Evolutionary conservation across 305 asterid genomes (phyloP).

Genomic region (Fraxinus xanthoxyloides): DNA sequence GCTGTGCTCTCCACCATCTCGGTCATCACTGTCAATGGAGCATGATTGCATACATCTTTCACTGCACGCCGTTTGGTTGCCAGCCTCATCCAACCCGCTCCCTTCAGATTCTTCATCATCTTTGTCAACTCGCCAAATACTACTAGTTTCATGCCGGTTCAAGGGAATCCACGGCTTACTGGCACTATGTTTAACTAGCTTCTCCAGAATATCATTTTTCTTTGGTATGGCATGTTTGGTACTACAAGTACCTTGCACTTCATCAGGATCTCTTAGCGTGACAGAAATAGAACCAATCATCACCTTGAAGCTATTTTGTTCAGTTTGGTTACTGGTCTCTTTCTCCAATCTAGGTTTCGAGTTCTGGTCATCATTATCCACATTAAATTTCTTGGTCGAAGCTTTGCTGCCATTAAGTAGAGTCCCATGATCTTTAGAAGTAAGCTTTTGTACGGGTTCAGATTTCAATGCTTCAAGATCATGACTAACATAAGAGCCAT

Average conservation of each 20-base stretch:
- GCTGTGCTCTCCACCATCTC: conserved; percentile 26
- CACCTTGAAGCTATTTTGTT: conserved; percentile 52
- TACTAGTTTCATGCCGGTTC: conserved; percentile 41
- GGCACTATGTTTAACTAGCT: conserved; percentile 30
- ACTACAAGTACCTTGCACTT: conserved; percentile 18
- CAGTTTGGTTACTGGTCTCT: conserved; percentile 28
- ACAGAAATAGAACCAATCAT: conserved; percentile 81
- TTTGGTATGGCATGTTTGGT: conserved; percentile 14
- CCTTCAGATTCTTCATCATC: conserved; percentile 28
- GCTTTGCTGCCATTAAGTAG: conserved; percentile 47
- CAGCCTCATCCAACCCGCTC: conserved; percentile 30
- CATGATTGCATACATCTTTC: conserved; percentile 39
- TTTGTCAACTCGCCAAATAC: conserved; percentile 23
- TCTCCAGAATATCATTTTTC: conserved; percentile 33
- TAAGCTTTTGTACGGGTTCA: conserved; percentile 50
- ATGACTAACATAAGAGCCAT: conserved; percentile 45
- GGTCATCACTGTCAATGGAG: conserved; percentile 20
- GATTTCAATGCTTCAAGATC: conserved; percentile 46
- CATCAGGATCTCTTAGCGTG: conserved; percentile 37
- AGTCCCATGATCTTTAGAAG: conserved; percentile 39
- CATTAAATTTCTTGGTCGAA: conserved; percentile 65
- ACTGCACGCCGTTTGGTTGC: conserved; percentile 24
- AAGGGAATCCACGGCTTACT: conserved; percentile 52
- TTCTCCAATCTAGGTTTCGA: conserved; percentile 32
- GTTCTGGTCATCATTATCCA: conserved; percentile 35